A percentile compares a stretch with the other conserved stretches of the same genome.
phyloP scores from a whole-genome alignment of 2,329 filamentous ascomycete species.

The Exophiala alcalophila region DNA sequence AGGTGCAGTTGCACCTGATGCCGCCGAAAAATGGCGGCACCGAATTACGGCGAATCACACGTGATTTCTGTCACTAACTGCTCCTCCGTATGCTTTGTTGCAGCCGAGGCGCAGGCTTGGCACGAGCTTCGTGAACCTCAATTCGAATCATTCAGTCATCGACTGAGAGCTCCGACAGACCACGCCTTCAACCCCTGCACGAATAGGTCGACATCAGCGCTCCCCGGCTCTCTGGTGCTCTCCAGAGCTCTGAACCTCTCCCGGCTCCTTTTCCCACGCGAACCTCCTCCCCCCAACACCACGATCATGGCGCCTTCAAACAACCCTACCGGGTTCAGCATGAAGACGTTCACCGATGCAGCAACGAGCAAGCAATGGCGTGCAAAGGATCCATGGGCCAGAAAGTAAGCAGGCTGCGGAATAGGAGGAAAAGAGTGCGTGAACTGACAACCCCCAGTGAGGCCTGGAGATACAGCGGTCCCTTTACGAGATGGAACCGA shows the following conservation, averaged over 20 bases:
- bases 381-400: slow-evolving; percentile 59
- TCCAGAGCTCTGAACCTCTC: background rate
- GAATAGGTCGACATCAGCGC: background rate
- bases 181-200: background rate
- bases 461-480: slow-evolving; percentile 88
- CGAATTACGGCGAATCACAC: too few relatives aligned
- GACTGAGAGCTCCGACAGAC: too few relatives aligned
- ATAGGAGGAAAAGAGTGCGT: background rate
- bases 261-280: background rate
- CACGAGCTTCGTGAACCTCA: too few relatives aligned
- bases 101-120: too few relatives aligned
- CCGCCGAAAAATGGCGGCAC: too few relatives aligned
- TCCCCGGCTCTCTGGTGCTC: background rate
- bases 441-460: slow-evolving; percentile 59
- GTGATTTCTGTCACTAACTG: too few relatives aligned
- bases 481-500: slow-evolving; percentile 83
- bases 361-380: slow-evolving; percentile 30
- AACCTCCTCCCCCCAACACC: background rate
- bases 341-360: slow-evolving; percentile 46
- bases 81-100: too few relatives aligned
- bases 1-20: too few relatives aligned
- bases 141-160: too few relatives aligned
- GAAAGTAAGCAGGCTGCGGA: slow-evolving; percentile 49
- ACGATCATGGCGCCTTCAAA: slow-evolving; percentile 17
- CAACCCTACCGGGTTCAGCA: slow-evolving; percentile 91